Percentiles rank a stretch among this genome's conserved stretches.
Conservation (phyloP, 495 filamentous ascomycete species). For the Aspergillus bertholletiae region DNA sequence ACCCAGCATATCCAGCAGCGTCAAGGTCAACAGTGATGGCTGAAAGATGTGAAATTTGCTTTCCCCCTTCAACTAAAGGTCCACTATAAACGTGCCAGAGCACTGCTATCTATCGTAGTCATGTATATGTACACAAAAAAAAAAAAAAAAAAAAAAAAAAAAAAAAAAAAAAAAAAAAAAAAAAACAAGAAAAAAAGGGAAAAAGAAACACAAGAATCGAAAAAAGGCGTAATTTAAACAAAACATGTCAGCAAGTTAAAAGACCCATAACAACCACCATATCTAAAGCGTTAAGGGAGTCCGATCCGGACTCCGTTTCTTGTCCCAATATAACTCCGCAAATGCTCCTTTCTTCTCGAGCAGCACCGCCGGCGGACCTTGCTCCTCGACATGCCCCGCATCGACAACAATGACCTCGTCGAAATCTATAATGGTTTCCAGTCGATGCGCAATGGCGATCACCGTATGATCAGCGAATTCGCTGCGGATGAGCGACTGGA, state of each 20-base stretch:
- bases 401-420: constrained; percentile 34
- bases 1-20: no score
- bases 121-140: neutral
- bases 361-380: neutral
- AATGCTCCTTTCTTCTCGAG: neutral
- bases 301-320: neutral
- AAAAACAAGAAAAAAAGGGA: no score
- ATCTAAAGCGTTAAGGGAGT: neutral
- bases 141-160: no score
- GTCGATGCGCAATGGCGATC: constrained; percentile 51
- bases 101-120: neutral
- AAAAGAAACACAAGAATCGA: no score
- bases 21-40: no score
- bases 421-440: constrained; percentile 43
- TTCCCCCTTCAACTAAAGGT: neutral
- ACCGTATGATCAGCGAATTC: constrained; percentile 49
- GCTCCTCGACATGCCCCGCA: constrained; percentile 15
- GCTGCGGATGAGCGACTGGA: constrained; percentile 46
- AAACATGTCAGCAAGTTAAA: neutral
- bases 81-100: neutral
- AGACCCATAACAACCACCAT: neutral
- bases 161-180: no score
- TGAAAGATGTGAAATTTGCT: neutral
- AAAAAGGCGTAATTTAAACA: neutral
- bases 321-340: neutral